Evolutionary conservation across 306 rosid genomes (phyloP).

Genomic region (Rosa persica): DNA sequence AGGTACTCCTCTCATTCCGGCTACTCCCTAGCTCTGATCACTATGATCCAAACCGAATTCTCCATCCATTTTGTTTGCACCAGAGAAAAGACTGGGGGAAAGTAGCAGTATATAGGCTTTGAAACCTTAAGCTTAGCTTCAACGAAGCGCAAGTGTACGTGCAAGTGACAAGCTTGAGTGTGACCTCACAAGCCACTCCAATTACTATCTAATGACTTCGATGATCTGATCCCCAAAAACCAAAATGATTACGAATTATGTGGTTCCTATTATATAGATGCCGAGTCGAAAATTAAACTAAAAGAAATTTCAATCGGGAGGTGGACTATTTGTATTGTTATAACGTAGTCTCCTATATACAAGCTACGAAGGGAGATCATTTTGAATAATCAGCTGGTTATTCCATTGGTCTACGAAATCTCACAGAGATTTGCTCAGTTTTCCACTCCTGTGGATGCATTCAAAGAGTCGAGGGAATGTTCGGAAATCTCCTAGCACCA

Average conservation of each 20-base stretch:
- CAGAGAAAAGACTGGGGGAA: neutral
- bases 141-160: neutral
- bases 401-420: no score
- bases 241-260: neutral
- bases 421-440: no score
- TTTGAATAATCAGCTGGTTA: no score
- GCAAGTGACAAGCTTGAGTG: neutral
- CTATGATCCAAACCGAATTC: neutral
- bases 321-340: no score
- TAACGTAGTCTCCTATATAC: no score
- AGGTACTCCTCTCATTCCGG: neutral
- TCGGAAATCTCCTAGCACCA: no score
- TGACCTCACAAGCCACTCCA: neutral
- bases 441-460: no score
- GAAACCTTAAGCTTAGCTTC: neutral
- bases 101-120: neutral
- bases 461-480: no score
- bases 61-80: neutral
- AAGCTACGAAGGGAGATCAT: no score
- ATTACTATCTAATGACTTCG: neutral
- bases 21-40: neutral
- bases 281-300: neutral
- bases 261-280: neutral
- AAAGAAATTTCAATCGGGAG: no score
- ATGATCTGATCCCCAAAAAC: neutral